These are phyloP conservation scores for Aspergillus piperis DNA, from an alignment of 2,329 filamentous ascomycete species.

Conservation along the genomic window DNA sequence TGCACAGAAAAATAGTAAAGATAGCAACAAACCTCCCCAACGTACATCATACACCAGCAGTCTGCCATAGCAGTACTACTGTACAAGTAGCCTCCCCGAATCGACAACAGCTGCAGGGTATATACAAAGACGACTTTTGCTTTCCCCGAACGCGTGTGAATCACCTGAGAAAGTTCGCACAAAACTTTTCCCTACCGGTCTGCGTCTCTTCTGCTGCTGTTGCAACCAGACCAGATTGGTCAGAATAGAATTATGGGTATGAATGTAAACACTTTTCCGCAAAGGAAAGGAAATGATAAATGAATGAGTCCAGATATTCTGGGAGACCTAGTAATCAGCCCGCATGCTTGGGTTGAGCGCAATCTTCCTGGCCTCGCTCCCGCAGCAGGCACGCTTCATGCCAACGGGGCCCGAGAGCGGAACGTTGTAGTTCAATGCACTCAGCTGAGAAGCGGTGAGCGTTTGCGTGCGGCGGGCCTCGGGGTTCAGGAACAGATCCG, in stretches of 20 bases:
- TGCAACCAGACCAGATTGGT: slow-evolving; percentile 14
- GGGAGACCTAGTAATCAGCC: slow-evolving; percentile 30
- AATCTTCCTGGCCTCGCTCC: slow-evolving; percentile 40
- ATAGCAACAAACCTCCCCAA: slow-evolving; percentile 28
- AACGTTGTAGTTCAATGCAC: slow-evolving; percentile 24
- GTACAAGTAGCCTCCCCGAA: slow-evolving; percentile 26
- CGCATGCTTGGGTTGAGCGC: slow-evolving; percentile 38
- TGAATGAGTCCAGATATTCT: slow-evolving; percentile 1
- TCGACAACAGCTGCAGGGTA: slow-evolving; percentile 29
- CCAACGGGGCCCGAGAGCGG: slow-evolving; percentile 39
- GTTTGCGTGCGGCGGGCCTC: slow-evolving; percentile 20
- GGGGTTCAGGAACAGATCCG: slow-evolving; percentile 35
- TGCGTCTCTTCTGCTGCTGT: slow-evolving; percentile 19
- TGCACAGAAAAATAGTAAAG: slow-evolving; percentile 22
- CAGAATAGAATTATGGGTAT: slow-evolving; percentile 22
- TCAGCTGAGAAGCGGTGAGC: slow-evolving; percentile 20
- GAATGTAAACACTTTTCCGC: slow-evolving; percentile 23
- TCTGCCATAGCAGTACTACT: slow-evolving; percentile 18
- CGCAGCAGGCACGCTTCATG: slow-evolving; percentile 46
- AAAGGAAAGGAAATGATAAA: slow-evolving; percentile 24
- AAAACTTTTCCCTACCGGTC: slow-evolving; percentile 24
- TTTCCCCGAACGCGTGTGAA: slow-evolving; percentile 30
- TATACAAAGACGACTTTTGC: slow-evolving; percentile 31
- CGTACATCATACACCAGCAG: slow-evolving; percentile 35
- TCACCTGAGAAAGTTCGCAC: slow-evolving; percentile 21